Base-by-base conservation (phyloP, 805 yeast genomes). In the Saturnispora bothae region DNA sequence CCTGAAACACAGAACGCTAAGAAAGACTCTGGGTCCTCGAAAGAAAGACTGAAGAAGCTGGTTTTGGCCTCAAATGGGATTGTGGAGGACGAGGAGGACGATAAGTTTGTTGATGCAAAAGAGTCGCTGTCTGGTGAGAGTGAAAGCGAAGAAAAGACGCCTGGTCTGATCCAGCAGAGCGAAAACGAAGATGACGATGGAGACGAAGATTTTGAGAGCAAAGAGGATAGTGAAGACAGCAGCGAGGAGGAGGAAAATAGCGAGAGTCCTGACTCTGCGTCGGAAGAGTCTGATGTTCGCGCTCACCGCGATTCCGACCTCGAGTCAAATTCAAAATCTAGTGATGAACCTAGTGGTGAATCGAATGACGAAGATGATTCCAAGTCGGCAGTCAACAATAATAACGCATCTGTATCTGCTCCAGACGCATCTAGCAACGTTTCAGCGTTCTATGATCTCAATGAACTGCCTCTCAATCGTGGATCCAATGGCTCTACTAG, bases 401-500 rank as follows among this genome's bases (percentile, higher is more conserved):
- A 22, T 22, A 22, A 22, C 10, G 59, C 47, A 13, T 58, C 41
- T 14, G 51, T 47, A 19, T 56, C 43, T 1, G 62, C 59, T 4
- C 4, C 13, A 17, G 21, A n/a, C 13, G 21, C 4, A 7, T 19
- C 12, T 5, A 21, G 37, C 26, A 49, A 52, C n/a, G 48, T 47
- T 10, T 46, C 56, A 3, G 63, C 66, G 32, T 81, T 77, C 48
- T 78, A 70, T 53, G 71, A 64, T 40, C 56, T 79, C 23, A 74
- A 75, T 53, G 92, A 82, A 54, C 48, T 58, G 28, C 43, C 58
- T 4, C 57, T 64, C 32, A 94, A 83, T 52, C 64, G 63, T 33
- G 95, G 95, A 2, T 68, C 84, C 1, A 72, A 76, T 45, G 59
- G 60, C 1, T 70, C 80, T 7, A 59, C 53, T 1, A 65, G 83